Conservation (phyloP, 73 alveolate species). For the Symbiodinium natans region DNA sequence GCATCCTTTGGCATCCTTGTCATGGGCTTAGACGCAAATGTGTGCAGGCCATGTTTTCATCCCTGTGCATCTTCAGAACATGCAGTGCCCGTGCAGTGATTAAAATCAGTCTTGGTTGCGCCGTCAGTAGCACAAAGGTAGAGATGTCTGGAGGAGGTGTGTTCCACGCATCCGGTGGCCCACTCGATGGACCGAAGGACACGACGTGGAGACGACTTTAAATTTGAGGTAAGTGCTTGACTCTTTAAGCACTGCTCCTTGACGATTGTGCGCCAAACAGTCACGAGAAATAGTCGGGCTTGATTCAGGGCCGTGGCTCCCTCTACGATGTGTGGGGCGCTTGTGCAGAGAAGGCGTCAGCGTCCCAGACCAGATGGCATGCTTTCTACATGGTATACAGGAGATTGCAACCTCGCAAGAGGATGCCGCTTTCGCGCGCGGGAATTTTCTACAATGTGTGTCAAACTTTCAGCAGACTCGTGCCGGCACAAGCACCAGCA, state of each 20-base stretch:
- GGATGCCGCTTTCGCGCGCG: too few relatives aligned
- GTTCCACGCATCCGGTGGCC: constrained; percentile 79
- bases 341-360: constrained; percentile 80
- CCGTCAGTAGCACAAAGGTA: too few relatives aligned
- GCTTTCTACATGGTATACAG: neutral
- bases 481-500: too few relatives aligned
- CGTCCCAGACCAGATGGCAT: neutral
- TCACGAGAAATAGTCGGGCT: neutral
- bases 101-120: too few relatives aligned
- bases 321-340: constrained; percentile 88
- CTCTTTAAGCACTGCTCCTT: neutral
- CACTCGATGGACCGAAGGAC: constrained; percentile 82
- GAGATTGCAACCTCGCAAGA: too few relatives aligned
- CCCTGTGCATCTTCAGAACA: too few relatives aligned
- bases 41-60: too few relatives aligned
- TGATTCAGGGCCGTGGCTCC: constrained; percentile 79
- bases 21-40: neutral
- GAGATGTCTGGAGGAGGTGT: constrained; percentile 83
- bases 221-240: neutral
- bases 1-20: constrained; percentile 76
- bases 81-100: too few relatives aligned
- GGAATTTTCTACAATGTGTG: too few relatives aligned
- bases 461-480: too few relatives aligned
- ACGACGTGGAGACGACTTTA: neutral
- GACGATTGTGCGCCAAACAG: neutral